Evolutionary conservation across 176 grass and related monocot species (phyloP).

Genomic region (Triticum dicoccoides): DNA sequence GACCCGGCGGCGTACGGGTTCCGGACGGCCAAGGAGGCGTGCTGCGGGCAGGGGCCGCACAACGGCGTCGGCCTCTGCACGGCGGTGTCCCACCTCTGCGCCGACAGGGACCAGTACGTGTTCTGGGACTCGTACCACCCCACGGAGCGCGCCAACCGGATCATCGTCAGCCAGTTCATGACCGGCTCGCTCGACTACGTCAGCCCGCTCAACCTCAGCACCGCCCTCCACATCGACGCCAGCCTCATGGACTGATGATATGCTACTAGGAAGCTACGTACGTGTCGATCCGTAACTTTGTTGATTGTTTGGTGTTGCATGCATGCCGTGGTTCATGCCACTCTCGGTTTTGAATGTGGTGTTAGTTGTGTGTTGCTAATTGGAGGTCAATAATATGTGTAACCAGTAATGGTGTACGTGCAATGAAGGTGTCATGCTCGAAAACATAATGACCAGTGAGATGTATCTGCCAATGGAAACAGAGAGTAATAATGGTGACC

Average conservation of each 20-base stretch:
- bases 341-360: neutral
- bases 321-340: neutral
- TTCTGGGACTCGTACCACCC: conserved; percentile 99
- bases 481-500: too few relatives aligned
- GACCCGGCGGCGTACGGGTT: conserved; percentile 68
- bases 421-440: neutral
- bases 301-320: neutral
- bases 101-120: conserved; percentile 50
- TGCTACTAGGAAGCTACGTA: neutral
- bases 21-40: conserved; percentile 63
- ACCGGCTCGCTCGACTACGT: conserved; percentile 53
- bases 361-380: neutral
- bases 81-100: conserved; percentile 49
- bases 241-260: neutral
- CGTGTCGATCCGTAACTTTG: neutral
- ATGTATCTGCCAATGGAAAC: too few relatives aligned
- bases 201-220: conserved; percentile 71
- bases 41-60: conserved; percentile 90
- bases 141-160: conserved; percentile 74
- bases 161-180: conserved; percentile 79
- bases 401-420: neutral
- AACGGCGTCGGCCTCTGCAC: conserved; percentile 91
- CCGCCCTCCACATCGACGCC: conserved; percentile 55
- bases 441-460: neutral
- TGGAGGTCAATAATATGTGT: neutral